Base-by-base conservation (phyloP, 2,329 filamentous ascomycete genomes). In the Curvularia sp. region DNA sequence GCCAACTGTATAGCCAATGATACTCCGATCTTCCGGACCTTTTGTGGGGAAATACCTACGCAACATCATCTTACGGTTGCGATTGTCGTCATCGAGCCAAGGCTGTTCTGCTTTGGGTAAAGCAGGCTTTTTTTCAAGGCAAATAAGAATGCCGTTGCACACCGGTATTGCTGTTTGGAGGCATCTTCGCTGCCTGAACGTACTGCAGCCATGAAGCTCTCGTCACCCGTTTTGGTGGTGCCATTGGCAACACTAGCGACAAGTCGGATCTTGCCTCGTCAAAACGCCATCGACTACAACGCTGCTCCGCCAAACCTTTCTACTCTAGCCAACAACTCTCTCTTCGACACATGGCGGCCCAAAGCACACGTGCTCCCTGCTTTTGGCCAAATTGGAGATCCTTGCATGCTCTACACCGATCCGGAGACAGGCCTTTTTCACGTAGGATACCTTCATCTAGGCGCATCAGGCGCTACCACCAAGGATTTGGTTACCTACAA, bases 401-500 rank as follows among this genome's bases (percentile, higher is more conserved):
- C 79, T 10, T 80, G 78, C 56, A 79, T 79, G 75, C 79, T 81
- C 58, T 81, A 80, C 64, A 79, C 77, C 3, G 79, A 82, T 55
- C 77, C 79, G 2, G 65, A 72, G 24, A 81, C 79, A 2, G 77
- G 79, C 1, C 69, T 79, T 24, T 81, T 81, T 60, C 79, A 82
- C 24, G 74, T 82, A 35, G 80, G 78, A 28, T 82, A 76, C 62
- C 73, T 82, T n/a, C 75, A 78, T 49, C 76, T 77, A 18, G 79
- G 66, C 5, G 61, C 64, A 44, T 67, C 64, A 0, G 62, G 66
- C 20, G 64, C 64, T 6, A 68, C 76, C 15, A 82, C 80, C 0
- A 72, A 77, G 41, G 78, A 82, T 49, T 68, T 82, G 18, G 74
- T 81, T 13, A 80, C 75, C 22, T 81, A 81, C 58, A 57, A 69